Conservation (phyloP, 257 asterid genomes). For the Petunia secreta region DNA sequence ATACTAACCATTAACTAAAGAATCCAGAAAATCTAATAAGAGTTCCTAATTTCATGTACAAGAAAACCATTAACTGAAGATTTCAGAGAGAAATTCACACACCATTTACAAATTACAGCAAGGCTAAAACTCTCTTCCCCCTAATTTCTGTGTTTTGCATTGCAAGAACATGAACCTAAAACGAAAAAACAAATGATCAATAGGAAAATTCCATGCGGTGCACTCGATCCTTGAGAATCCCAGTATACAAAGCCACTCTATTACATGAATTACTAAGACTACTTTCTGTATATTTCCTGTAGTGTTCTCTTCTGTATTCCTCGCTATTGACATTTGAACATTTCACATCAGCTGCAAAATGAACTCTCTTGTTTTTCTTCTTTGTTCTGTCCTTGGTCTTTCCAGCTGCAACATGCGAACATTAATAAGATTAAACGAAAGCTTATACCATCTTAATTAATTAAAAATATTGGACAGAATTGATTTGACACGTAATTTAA, state of each 20-base stretch:
- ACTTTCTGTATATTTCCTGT: conserved; percentile 13
- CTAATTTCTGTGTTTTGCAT: conserved; percentile 1
- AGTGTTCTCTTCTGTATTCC: conserved; percentile 47
- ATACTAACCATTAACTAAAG: neutral
- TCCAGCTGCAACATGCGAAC: conserved; percentile 28
- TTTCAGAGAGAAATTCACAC: neutral
- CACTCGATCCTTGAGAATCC: conserved; percentile 74
- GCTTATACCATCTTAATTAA: neutral
- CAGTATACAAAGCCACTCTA: conserved; percentile 70
- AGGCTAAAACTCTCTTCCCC: neutral
- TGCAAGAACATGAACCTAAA: neutral
- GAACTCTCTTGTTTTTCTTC: conserved; percentile 58
- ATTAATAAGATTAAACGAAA: neutral
- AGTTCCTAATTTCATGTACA: neutral
- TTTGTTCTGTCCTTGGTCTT: conserved; percentile 39
- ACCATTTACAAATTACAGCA: conserved; percentile 3
- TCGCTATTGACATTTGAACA: conserved; percentile 60
- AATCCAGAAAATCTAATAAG: neutral
- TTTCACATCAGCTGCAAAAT: conserved; percentile 76
- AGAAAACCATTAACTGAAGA: neutral
- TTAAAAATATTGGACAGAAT: too few species aligned
- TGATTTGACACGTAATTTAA: too few species aligned
- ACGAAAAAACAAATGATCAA: neutral
- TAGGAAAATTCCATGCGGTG: conserved; percentile 46
- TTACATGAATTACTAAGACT: conserved; percentile 38